Conservation (phyloP, 345 rosid species). For the Gossypium stocksii region DNA sequence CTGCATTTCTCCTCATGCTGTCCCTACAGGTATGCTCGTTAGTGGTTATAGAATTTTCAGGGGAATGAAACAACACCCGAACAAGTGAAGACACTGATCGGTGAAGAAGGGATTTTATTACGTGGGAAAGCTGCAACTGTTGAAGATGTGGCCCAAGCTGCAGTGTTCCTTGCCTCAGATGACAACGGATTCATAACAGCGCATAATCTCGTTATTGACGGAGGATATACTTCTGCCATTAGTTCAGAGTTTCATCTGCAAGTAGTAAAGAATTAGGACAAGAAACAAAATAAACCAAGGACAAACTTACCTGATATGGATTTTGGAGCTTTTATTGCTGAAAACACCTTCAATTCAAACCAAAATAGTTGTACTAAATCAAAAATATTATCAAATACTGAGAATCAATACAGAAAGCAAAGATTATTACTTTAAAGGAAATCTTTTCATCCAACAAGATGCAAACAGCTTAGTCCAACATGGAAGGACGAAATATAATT, state of each 20-base stretch:
- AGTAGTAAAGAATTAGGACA: background rate
- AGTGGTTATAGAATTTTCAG: conserved; percentile 38
- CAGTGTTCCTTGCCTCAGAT: conserved; percentile 61
- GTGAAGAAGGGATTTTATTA: conserved; percentile 59
- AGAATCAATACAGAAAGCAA: background rate
- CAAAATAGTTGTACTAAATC: background rate
- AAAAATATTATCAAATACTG: background rate
- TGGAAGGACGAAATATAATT: too few species aligned
- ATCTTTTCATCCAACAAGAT: background rate
- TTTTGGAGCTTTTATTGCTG: background rate
- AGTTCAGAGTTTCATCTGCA: conserved; percentile 44
- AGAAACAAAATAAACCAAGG: background rate
- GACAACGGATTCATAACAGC: conserved; percentile 63
- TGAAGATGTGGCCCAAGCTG: conserved; percentile 67
- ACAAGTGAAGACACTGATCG: conserved; percentile 47
- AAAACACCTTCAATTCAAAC: background rate
- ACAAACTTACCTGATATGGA: background rate
- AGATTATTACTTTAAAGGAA: background rate
- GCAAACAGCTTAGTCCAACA: too few species aligned
- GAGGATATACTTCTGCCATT: conserved; percentile 65
- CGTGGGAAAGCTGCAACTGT: conserved; percentile 45
- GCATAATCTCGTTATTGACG: conserved; percentile 76
- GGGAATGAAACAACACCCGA: conserved; percentile 40
- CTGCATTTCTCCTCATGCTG: conserved; percentile 82
- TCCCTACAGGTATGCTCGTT: conserved; percentile 75